Conservation (phyloP, 1,139 yeast genomes). For the Pichia sp. region DNA sequence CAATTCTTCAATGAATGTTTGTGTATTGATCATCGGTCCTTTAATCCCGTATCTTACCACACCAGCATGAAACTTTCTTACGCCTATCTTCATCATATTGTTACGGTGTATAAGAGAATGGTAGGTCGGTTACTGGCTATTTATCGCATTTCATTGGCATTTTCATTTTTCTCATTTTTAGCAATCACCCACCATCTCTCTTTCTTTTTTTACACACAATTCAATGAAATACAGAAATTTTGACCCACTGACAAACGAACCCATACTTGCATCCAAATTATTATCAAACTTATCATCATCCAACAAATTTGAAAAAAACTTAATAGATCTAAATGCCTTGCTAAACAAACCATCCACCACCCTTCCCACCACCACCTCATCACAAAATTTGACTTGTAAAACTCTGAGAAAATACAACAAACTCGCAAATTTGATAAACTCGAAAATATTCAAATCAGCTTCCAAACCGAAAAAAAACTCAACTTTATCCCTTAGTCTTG, state of each 20-base stretch:
- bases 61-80: conserved; percentile 4
- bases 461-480: background rate
- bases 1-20: conserved; percentile 63
- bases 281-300: conserved; percentile 11
- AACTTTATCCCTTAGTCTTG: background rate
- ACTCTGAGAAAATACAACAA: conserved; percentile 33
- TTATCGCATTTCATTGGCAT: background rate
- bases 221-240: conserved; percentile 18
- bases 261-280: conserved; percentile 14
- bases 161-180: too few species aligned
- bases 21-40: conserved; percentile 67
- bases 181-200: too few species aligned
- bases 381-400: conserved; percentile 17
- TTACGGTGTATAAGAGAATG: too few species aligned
- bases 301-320: background rate
- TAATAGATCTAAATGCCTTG: background rate
- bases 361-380: background rate
- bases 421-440: conserved; percentile 22
- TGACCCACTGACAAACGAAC: conserved; percentile 14
- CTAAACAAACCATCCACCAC: background rate
- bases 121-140: too few species aligned
- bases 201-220: background rate
- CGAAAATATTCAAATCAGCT: background rate
- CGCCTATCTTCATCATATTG: conserved; percentile 1
- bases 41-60: background rate